Conservation (phyloP, 2,329 filamentous ascomycete species). For the Cladosporium sp. region DNA sequence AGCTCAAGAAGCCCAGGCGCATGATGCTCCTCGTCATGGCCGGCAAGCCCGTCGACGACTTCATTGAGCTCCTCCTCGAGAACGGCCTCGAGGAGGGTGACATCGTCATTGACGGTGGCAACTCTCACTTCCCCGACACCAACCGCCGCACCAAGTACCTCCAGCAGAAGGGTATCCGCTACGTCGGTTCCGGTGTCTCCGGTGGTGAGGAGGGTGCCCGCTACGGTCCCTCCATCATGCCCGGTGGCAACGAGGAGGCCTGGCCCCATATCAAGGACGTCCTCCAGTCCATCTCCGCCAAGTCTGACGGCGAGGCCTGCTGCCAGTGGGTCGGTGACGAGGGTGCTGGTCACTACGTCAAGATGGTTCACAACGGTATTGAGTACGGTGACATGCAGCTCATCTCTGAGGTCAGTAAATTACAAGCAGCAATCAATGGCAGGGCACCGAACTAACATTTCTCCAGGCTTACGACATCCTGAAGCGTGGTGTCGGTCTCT, state of each 20-base stretch:
- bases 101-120: conserved; percentile 99
- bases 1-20: conserved; percentile 95
- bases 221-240: conserved; percentile 97
- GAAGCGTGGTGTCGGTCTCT: conserved; percentile 92
- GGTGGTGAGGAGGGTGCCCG: conserved; percentile 99
- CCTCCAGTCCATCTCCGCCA: conserved; percentile 96
- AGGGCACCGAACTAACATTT: conserved; percentile 15
- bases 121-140: conserved; percentile 99
- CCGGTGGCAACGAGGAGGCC: conserved; percentile 95
- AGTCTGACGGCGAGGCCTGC: conserved; percentile 95
- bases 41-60: conserved; percentile 95
- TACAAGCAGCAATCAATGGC: background rate
- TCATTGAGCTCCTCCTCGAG: conserved; percentile 86
- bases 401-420: conserved; percentile 79
- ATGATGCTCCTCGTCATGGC: conserved; percentile 99
- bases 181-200: conserved; percentile 95
- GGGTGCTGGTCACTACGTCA: conserved; percentile 99
- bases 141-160: conserved; percentile 96
- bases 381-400: conserved; percentile 99
- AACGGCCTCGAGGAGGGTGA: conserved; percentile 74
- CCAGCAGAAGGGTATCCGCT: conserved; percentile 79
- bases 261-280: conserved; percentile 99
- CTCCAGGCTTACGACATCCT: conserved; percentile 95
- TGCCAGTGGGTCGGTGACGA: conserved; percentile 99
- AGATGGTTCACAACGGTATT: conserved; percentile 99